These are phyloP conservation scores for Gynandropsis gynandra DNA, from an alignment of 345 rosid species.

Conservation along the genomic window DNA sequence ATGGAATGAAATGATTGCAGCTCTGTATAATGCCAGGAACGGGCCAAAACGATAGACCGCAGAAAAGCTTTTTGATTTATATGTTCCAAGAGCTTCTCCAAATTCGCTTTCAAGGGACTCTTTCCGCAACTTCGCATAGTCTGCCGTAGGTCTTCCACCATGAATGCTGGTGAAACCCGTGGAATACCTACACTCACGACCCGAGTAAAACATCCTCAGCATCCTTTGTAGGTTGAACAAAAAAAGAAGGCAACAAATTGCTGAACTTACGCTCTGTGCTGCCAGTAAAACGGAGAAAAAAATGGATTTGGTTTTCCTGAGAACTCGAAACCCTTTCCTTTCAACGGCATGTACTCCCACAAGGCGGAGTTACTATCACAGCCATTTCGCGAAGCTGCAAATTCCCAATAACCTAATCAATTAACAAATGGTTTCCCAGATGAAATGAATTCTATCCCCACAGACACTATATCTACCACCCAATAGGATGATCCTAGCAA, in stretches of 20 bases:
- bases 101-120: constrained; percentile 94
- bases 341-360: constrained; percentile 14
- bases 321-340: constrained; percentile 20
- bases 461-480: background rate
- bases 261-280: constrained; percentile 39
- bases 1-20: constrained; percentile 70
- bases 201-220: constrained; percentile 7
- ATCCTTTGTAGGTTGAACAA: background rate
- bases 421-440: background rate
- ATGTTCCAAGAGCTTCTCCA: constrained; percentile 58
- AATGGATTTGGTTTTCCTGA: constrained; percentile 22
- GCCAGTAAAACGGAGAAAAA: constrained; percentile 28
- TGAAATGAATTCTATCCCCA: background rate
- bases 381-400: constrained; percentile 32
- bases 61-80: constrained; percentile 58
- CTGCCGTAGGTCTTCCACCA: constrained; percentile 70
- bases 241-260: background rate
- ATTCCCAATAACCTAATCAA: constrained; percentile 3
- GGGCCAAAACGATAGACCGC: constrained; percentile 65
- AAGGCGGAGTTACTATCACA: constrained; percentile 15
- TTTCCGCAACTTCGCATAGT: constrained; percentile 85
- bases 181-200: constrained; percentile 40
- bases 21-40: constrained; percentile 81
- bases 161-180: constrained; percentile 63
- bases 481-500: constrained; percentile 8